Evolutionary conservation across 345 rosid species (phyloP).

Genomic region (Dipteronia sinensis): DNA sequence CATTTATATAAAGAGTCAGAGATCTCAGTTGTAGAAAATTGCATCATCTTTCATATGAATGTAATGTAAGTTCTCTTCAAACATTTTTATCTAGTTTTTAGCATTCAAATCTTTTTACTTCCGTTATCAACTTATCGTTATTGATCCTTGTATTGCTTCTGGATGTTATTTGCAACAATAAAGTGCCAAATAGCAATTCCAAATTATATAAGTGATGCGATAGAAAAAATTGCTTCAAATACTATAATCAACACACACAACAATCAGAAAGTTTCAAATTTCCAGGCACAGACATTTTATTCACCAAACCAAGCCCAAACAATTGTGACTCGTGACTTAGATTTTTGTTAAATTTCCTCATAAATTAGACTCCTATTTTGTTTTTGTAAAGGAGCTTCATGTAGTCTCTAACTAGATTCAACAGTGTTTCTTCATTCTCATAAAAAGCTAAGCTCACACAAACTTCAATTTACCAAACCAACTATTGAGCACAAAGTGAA

Average conservation of each 20-base stretch:
- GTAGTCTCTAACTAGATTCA: not conserved
- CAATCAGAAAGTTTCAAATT: not conserved
- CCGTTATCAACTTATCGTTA: not conserved
- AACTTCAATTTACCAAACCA: not conserved
- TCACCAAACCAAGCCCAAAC: not conserved
- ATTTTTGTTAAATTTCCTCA: not conserved
- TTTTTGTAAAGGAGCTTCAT: not conserved
- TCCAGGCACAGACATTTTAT: not conserved
- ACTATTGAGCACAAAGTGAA: conserved; percentile 1
- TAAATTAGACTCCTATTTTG: not conserved
- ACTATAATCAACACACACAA: not conserved
- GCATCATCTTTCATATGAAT: not conserved
- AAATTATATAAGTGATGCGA: not conserved
- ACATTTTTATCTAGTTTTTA: not conserved
- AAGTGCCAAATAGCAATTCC: not conserved
- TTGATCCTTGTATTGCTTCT: not conserved
- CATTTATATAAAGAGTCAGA: not conserved
- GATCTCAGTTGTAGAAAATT: not conserved
- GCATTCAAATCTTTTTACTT: not conserved
- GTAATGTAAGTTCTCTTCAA: not conserved
- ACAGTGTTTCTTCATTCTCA: not conserved
- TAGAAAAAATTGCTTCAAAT: not conserved
- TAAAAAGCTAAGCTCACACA: not conserved
- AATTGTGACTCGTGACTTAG: not conserved
- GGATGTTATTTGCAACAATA: not conserved